Evolutionary conservation across 106 monocot species (phyloP).

Genomic region (Allium fistulosum): DNA sequence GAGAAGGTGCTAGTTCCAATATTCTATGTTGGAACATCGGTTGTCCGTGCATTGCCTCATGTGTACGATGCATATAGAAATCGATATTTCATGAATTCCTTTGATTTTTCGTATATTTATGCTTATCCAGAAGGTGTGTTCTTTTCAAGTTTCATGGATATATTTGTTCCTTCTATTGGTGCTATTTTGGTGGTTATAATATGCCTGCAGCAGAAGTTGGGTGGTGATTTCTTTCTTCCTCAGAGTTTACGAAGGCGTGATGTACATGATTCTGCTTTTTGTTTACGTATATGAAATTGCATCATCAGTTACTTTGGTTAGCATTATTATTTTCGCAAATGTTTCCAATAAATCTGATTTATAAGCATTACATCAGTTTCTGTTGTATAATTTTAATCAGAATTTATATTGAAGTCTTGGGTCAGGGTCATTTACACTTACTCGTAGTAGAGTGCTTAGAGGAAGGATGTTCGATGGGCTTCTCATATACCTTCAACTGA

Average conservation of each 20-base stretch:
- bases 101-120: slow-evolving; percentile 43
- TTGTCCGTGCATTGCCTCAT: slow-evolving; percentile 58
- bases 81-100: slow-evolving; percentile 17
- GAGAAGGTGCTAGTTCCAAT: slow-evolving; percentile 32
- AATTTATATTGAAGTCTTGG: too few species aligned
- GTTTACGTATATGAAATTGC: too few species aligned
- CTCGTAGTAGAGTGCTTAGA: too few species aligned
- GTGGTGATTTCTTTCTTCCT: slow-evolving; percentile 41
- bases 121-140: slow-evolving; percentile 29
- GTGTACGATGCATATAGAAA: slow-evolving; percentile 56
- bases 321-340: too few species aligned
- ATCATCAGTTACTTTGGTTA: too few species aligned
- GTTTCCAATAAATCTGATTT: too few species aligned
- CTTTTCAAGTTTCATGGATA: slow-evolving; percentile 45
- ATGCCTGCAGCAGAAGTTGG: slow-evolving; percentile 59
- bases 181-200: slow-evolving; percentile 35
- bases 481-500: too few species aligned
- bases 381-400: too few species aligned
- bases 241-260: slow-evolving; percentile 15
- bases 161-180: slow-evolving; percentile 49
- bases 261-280: slow-evolving; percentile 2
- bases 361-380: too few species aligned
- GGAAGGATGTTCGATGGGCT: too few species aligned
- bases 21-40: slow-evolving; percentile 62
- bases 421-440: too few species aligned